Conservation (phyloP, 208 protist species). For the Angomonas desouzai region DNA sequence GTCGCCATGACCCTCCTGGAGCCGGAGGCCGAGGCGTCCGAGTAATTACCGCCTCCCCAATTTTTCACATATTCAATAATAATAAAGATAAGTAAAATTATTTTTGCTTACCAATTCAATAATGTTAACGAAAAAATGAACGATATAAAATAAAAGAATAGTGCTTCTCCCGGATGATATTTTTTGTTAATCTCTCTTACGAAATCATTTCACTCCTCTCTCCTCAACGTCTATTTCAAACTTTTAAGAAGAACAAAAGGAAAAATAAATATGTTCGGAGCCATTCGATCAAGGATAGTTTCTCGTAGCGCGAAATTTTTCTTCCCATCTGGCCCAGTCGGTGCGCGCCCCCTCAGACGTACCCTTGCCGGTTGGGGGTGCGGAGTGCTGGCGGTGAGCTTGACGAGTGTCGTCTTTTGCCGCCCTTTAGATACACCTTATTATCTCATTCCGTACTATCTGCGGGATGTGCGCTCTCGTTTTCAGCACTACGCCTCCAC, state of each 20-base stretch:
- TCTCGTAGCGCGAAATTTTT: no score
- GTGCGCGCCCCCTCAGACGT: background rate
- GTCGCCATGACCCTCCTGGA: constrained; percentile 28
- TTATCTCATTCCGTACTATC: constrained; percentile 88
- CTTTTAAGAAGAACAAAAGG: no score
- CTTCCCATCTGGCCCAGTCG: background rate
- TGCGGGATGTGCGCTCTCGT: constrained; percentile 69
- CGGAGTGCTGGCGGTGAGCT: constrained; percentile 18
- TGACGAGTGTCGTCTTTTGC: constrained; percentile 37
- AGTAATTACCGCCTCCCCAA: no score
- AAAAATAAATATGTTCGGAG: no score
- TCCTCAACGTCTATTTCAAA: no score
- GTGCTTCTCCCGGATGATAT: no score
- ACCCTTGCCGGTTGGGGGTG: constrained; percentile 20
- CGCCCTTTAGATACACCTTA: constrained; percentile 69
- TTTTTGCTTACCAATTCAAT: background rate
- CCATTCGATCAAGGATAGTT: no score
- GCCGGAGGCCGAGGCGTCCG: constrained; percentile 11
- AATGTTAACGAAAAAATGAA: background rate
- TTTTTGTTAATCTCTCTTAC: no score
- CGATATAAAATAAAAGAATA: no score
- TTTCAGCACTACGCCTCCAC: constrained; percentile 87
- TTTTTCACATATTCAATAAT: no score
- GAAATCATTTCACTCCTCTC: no score
- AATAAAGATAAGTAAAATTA: background rate